Percentiles rank a stretch among this genome's conserved stretches.
Evolutionary conservation across 2,329 filamentous ascomycete species (phyloP).

Genomic region (Diaporthe ampelina): DNA sequence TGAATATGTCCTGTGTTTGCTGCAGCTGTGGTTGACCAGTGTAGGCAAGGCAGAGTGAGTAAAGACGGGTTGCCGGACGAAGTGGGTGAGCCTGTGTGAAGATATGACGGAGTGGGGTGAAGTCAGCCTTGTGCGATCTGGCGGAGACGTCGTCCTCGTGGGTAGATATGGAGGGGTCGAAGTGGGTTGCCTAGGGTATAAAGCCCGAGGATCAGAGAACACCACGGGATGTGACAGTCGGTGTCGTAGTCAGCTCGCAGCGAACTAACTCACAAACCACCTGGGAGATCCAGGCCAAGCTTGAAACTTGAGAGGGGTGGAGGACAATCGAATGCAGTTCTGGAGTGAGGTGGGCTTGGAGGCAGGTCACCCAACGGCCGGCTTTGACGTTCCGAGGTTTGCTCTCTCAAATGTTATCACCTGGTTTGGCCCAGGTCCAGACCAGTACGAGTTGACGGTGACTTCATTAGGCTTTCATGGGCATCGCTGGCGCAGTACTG

Average conservation of each 20-base stretch:
- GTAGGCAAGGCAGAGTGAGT: not conserved
- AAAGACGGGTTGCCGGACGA: not conserved
- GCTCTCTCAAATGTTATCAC: slow-evolving; percentile 5
- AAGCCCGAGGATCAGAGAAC: slow-evolving; percentile 17
- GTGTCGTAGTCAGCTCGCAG: slow-evolving; percentile 14
- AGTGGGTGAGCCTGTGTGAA: not conserved
- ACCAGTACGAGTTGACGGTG: slow-evolving; percentile 14
- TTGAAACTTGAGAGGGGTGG: not conserved
- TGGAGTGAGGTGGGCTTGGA: slow-evolving; percentile 16
- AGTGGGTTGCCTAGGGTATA: slow-evolving; percentile 20
- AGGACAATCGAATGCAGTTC: slow-evolving; percentile 12
- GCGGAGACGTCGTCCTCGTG: slow-evolving; percentile 19
- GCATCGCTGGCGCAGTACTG: not conserved
- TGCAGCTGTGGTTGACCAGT: not conserved
- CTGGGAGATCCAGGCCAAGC: slow-evolving; percentile 17
- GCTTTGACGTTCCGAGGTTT: slow-evolving; percentile 26
- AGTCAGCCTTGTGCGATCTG: slow-evolving; percentile 31
- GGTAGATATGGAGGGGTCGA: slow-evolving; percentile 23
- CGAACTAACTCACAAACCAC: not conserved
- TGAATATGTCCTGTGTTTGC: slow-evolving; percentile 33
- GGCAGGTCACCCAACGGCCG: slow-evolving; percentile 12
- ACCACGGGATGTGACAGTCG: slow-evolving; percentile 5
- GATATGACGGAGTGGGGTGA: not conserved
- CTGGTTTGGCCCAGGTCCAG: not conserved
- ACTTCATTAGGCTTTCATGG: slow-evolving; percentile 34